Evolutionary conservation across 2,329 filamentous ascomycete genomes (phyloP).

Genomic region (Coniochaeta sp.): DNA sequence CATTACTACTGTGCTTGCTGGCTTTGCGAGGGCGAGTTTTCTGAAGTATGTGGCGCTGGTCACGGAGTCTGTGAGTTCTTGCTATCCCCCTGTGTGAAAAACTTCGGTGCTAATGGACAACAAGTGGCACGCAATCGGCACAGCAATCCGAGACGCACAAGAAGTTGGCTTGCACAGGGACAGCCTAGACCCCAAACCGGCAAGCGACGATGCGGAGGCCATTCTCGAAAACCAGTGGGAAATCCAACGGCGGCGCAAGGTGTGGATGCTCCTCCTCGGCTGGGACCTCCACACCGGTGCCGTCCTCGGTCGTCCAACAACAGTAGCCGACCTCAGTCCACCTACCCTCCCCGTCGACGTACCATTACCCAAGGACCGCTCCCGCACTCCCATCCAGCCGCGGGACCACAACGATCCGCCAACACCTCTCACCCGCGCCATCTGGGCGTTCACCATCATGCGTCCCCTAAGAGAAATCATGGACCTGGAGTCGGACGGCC

Average conservation of each 20-base stretch:
- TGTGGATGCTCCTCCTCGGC: slow-evolving; percentile 47
- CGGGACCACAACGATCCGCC: slow-evolving; percentile 46
- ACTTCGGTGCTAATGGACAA: slow-evolving; percentile 4
- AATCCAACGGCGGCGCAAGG: slow-evolving; percentile 45
- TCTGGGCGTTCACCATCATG: slow-evolving; percentile 43
- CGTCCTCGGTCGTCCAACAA: slow-evolving; percentile 49
- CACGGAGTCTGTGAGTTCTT: slow-evolving; percentile 42
- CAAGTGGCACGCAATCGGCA: slow-evolving; percentile 49
- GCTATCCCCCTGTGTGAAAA: background rate
- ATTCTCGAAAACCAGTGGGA: slow-evolving; percentile 51
- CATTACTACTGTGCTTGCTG: slow-evolving; percentile 48
- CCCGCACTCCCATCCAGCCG: slow-evolving; percentile 38
- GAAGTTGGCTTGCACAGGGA: slow-evolving; percentile 54
- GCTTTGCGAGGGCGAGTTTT: slow-evolving; percentile 48
- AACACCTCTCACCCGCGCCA: slow-evolving; percentile 45
- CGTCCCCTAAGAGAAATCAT: slow-evolving; percentile 45
- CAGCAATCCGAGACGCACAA: slow-evolving; percentile 54
- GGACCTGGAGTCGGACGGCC: slow-evolving; percentile 48
- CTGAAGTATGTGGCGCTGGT: slow-evolving; percentile 54
- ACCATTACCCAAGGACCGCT: slow-evolving; percentile 37
- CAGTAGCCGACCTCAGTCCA: slow-evolving; percentile 41
- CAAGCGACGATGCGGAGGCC: slow-evolving; percentile 36
- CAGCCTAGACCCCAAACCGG: slow-evolving; percentile 41
- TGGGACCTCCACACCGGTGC: slow-evolving; percentile 50
- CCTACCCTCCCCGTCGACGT: slow-evolving; percentile 48